Base-by-base conservation (phyloP, 2,329 filamentous ascomycete species). In the Pseudopithomyces maydicus region DNA sequence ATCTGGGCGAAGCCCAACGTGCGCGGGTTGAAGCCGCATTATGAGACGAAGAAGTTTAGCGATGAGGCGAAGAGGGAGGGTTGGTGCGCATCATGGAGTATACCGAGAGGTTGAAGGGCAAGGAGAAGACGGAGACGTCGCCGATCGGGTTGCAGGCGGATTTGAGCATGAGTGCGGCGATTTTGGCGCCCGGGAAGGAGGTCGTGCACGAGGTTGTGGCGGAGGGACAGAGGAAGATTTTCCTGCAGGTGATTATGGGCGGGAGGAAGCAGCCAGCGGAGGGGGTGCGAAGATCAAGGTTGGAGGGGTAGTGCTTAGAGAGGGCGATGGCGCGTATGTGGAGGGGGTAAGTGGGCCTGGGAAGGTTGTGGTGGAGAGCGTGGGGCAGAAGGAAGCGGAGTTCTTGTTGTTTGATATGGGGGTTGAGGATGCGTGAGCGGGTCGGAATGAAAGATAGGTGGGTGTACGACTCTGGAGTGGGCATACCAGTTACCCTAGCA, bases 1-100 rank as follows among this genome's bases (percentile, higher is more conserved):
- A 96, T 96, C 67, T 96, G 91, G 92, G 91, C 88, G 1, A 80
- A 91, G 48, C 91, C 91, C 0, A 93, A 91, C 84, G 87, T 87
- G 74, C 78, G 82, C 20, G 88, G 90, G 0, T 81, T 96, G 46
- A 82, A 82, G 45, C 92, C 92, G 1, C 82, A 84, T 38, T 96
- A 96, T 72, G 89, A 92, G 74, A 95, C 90, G 4, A 82, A 81
- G 58, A 84, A 85, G 60, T 96, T 92, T 66, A 77, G 80, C 48
- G 91, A 96, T 46, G 89, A 87, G 56, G 82, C 84, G 58, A 96
- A 96, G 82, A 81, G 83, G 56, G 82, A 87, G 85, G 76, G 15
- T 89, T 96, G 63, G 84, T 94, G 20, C 82, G 85, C 20, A 92
- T 96, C 55, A 84, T 96, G 65, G 92, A 90, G 59, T 89, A 88